Evolutionary conservation across 192 early-diverging fungal genomes (phyloP).

Genomic region (Thamnidium elegans): DNA sequence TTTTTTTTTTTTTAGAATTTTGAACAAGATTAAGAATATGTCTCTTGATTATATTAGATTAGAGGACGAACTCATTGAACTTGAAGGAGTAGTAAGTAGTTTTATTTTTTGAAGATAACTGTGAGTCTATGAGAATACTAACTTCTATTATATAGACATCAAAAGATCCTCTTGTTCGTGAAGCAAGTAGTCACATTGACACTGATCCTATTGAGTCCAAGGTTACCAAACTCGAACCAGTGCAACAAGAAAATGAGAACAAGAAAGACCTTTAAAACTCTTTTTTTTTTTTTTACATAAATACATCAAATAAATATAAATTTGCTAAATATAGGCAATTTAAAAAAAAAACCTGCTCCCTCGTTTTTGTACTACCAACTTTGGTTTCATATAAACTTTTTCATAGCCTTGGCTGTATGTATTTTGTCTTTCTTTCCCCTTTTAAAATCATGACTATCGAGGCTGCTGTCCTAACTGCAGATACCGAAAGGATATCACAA

Average conservation of each 20-base stretch:
- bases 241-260: constrained; percentile 2
- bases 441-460: too few relatives aligned
- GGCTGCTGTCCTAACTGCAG: too few relatives aligned
- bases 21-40: constrained; percentile 48
- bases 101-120: background rate
- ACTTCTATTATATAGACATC: background rate
- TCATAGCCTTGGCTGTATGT: too few relatives aligned
- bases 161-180: background rate
- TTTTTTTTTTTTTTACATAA: too few relatives aligned
- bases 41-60: constrained; percentile 42
- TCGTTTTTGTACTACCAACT: too few relatives aligned
- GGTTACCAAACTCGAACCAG: constrained; percentile 7
- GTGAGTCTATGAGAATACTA: background rate
- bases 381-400: too few relatives aligned
- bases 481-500: background rate
- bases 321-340: too few relatives aligned
- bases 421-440: too few relatives aligned
- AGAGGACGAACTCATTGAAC: constrained; percentile 37
- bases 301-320: too few relatives aligned
- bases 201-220: constrained; percentile 8
- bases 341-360: too few relatives aligned
- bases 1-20: constrained; percentile 29
- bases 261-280: background rate
- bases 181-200: background rate
- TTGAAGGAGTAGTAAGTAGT: constrained; percentile 16